phyloP scores from a whole-genome alignment of 345 rosid species.

The Eucalyptus decipiens region DNA sequence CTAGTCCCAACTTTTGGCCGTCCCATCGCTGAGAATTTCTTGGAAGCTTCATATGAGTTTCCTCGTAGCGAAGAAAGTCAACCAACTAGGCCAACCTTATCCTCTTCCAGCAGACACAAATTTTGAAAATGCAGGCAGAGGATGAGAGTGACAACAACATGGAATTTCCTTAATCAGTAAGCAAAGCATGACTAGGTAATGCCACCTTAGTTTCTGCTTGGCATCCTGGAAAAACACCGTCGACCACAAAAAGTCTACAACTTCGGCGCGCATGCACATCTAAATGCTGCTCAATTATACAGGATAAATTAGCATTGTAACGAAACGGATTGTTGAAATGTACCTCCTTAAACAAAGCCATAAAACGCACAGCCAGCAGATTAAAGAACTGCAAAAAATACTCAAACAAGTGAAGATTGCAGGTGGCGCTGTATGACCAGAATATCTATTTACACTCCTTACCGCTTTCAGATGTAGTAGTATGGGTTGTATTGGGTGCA shows the following conservation, averaged over 20 bases:
- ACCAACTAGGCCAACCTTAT: neutral
- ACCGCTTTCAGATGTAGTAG: neutral
- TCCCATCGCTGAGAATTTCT: neutral
- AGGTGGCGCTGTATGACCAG: neutral
- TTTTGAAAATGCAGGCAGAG: neutral
- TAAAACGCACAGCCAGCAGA: neutral
- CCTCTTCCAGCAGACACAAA: neutral
- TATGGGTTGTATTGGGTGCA: neutral
- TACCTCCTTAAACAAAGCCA: neutral
- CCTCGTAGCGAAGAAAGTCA: neutral
- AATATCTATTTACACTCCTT: neutral
- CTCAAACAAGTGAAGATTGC: neutral
- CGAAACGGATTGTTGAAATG: neutral
- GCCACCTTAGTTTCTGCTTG: neutral
- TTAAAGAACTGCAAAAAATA: neutral
- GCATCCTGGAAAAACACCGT: neutral
- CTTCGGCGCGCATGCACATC: neutral
- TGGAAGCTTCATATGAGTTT: neutral
- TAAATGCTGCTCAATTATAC: neutral
- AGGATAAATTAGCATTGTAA: neutral
- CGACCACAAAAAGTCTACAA: neutral
- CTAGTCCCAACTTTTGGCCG: neutral
- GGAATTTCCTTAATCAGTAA: neutral
- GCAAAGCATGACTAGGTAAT: neutral
- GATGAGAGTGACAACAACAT: neutral